Percentiles rank a stretch among this genome's conserved stretches.
These are phyloP conservation scores for Tylopilus sp. DNA, from an alignment of 1,284 basidiomycete species.

Conservation along the genomic window DNA sequence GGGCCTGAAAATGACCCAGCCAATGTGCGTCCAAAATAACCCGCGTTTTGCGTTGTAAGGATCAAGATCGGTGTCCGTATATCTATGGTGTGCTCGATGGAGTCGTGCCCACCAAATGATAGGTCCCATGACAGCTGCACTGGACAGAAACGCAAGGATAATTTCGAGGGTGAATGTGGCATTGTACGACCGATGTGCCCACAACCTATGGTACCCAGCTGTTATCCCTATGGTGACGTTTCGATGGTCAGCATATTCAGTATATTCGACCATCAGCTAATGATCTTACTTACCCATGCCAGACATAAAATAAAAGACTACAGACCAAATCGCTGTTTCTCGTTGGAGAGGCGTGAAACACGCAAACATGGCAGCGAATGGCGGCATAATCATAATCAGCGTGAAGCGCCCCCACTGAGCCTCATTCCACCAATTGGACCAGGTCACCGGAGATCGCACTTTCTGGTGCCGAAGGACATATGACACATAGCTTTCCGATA, in stretches of 20 bases:
- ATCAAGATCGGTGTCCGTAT: conserved; percentile 91
- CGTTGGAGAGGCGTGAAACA: conserved; percentile 4
- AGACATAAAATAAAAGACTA: conserved; percentile 5
- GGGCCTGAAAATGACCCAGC: conserved; percentile 89
- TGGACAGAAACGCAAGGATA: conserved; percentile 70
- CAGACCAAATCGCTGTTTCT: conserved; percentile 4
- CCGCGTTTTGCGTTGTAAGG: conserved; percentile 87
- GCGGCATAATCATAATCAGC: conserved; percentile 19
- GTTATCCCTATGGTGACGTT: conserved; percentile 46
- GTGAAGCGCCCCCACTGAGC: conserved; percentile 26
- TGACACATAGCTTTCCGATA: conserved; percentile 45
- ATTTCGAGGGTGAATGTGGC: conserved; percentile 54
- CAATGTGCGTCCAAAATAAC: conserved; percentile 73
- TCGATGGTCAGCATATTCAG: neutral
- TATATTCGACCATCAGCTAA: too few relatives aligned
- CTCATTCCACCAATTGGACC: conserved; percentile 33
- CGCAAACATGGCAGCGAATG: conserved; percentile 17
- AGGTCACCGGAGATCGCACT: conserved; percentile 45
- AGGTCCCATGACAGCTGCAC: conserved; percentile 82
- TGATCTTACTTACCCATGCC: conserved; percentile 5
- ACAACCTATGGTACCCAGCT: conserved; percentile 85
- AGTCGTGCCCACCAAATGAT: conserved; percentile 91
- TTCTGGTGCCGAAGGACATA: conserved; percentile 52
- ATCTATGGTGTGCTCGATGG: conserved; percentile 87
- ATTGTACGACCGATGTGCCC: conserved; percentile 87